phyloP scores from a whole-genome alignment of 2,329 filamentous ascomycete species.

The Lecanoromycetidae sp. region DNA sequence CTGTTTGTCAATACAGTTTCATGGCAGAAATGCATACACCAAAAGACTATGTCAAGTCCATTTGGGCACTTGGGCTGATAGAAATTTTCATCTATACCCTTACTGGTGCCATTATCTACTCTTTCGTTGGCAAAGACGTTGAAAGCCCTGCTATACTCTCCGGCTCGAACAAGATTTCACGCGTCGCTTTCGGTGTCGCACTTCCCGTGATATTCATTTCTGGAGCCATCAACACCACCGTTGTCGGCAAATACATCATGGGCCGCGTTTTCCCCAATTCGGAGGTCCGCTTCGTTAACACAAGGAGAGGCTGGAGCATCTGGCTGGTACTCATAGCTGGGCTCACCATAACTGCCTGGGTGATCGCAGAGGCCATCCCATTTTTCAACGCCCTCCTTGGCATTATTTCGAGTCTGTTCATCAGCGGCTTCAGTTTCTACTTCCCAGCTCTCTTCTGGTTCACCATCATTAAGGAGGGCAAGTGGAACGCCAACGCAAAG shows the following conservation, averaged over 20 bases:
- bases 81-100: constrained; percentile 27
- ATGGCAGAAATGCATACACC: constrained; percentile 28
- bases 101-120: constrained; percentile 25
- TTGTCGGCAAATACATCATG: constrained; percentile 26
- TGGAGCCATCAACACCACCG: constrained; percentile 28
- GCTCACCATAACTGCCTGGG: constrained; percentile 11
- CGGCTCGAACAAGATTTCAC: constrained; percentile 22
- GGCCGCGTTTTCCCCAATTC: constrained; percentile 26
- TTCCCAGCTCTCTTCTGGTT: constrained; percentile 29
- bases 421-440: constrained; percentile 22
- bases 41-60: constrained; percentile 27
- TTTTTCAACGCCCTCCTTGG: constrained; percentile 15
- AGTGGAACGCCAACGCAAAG: constrained; percentile 28
- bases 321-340: constrained; percentile 23
- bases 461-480: constrained; percentile 30
- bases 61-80: constrained; percentile 28
- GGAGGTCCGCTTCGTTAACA: constrained; percentile 28
- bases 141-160: constrained; percentile 26
- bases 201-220: constrained; percentile 29
- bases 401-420: constrained; percentile 15
- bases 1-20: constrained; percentile 29
- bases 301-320: constrained; percentile 26
- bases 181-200: constrained; percentile 26
- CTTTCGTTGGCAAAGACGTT: constrained; percentile 26
- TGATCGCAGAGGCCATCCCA: constrained; percentile 12